Evolutionary conservation across 306 rosid genomes (phyloP), one percentile per base, ranked within the genome.

Genomic region (Lathyrus oleraceus): DNA sequence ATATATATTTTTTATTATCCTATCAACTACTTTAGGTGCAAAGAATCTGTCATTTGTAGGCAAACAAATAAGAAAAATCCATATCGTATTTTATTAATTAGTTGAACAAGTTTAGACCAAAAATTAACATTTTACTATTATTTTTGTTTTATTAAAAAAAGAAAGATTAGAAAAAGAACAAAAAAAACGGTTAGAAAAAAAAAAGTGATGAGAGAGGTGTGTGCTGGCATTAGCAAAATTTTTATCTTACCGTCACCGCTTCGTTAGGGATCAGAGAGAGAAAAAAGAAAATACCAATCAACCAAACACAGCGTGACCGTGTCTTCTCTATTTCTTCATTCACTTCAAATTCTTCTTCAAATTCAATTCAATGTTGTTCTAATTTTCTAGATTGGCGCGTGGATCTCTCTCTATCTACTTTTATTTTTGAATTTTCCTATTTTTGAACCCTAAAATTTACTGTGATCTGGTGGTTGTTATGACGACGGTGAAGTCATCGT

Each of bases 401-500:
- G 64, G 84, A 85, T 85, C 84, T 76, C 40, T 8, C 45, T 38
- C 5, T n/a, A n/a, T 32, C 52, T 70, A 10, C 23, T 40, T 15
- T 44, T 4, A 0, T 15, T 44, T 44, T 68, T 70, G 10, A 51
- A 36, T 63, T 65, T 10, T 43, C 4, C 5, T 23, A 12, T 21
- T 23, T 52, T 23, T 52, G n/a, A 83, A 63, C 87, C 84, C 86
- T 79, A 81, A 57, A 56, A 8, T 52, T 10, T 15, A 47, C 16
- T 53, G 53, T 51, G 65, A 63, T 78, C 67, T 61, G 28, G 17
- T 28, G 20, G 58, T 79, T 44, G 10, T 62, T 43, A 91, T 89
- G 96, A 87, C 96, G 59, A 64, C 90, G 76, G 89, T 52, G 82
- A 95, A 87, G 95, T 76, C 88, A 23, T 82, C 88, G 30, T 82